A percentile compares a stretch with the other conserved stretches of the same genome.
These are phyloP conservation scores for Cladobotryum mycophilum DNA, from an alignment of 2,329 filamentous ascomycete species.

Conservation along the genomic window DNA sequence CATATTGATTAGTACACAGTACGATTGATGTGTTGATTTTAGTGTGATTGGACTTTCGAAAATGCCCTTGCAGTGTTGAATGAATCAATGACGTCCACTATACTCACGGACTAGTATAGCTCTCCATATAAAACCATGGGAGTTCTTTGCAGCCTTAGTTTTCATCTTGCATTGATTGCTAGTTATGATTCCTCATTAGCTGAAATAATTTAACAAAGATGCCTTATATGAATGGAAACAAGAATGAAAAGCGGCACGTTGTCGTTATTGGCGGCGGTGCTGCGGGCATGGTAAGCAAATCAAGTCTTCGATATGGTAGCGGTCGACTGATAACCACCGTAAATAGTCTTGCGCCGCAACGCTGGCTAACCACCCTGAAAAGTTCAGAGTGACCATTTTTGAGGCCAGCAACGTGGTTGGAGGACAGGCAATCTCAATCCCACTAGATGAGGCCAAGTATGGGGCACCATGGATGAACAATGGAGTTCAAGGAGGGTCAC, in stretches of 20 bases:
- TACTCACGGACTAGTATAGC: too few relatives aligned
- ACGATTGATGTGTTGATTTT: too few relatives aligned
- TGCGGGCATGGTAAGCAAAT: slow-evolving; percentile 47
- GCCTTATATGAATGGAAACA: neutral
- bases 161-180: too few relatives aligned
- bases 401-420: slow-evolving; percentile 53
- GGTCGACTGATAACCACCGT: neutral
- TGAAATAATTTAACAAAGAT: neutral
- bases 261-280: slow-evolving; percentile 57
- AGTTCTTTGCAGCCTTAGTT: too few relatives aligned
- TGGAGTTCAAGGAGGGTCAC: slow-evolving; percentile 54
- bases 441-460: slow-evolving; percentile 48
- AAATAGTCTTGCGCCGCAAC: slow-evolving; percentile 59
- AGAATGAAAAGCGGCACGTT: slow-evolving; percentile 37
- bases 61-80: too few relatives aligned
- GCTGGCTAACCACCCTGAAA: slow-evolving; percentile 57
- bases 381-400: slow-evolving; percentile 59
- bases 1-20: too few relatives aligned
- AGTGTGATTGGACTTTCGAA: too few relatives aligned
- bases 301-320: neutral
- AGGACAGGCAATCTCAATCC: slow-evolving; percentile 55
- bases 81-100: too few relatives aligned
- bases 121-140: too few relatives aligned
- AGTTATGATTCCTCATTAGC: neutral
- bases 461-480: slow-evolving; percentile 57